phyloP scores from a whole-genome alignment of 2,329 filamentous ascomycete species.

The Aspergillus ibericus region DNA sequence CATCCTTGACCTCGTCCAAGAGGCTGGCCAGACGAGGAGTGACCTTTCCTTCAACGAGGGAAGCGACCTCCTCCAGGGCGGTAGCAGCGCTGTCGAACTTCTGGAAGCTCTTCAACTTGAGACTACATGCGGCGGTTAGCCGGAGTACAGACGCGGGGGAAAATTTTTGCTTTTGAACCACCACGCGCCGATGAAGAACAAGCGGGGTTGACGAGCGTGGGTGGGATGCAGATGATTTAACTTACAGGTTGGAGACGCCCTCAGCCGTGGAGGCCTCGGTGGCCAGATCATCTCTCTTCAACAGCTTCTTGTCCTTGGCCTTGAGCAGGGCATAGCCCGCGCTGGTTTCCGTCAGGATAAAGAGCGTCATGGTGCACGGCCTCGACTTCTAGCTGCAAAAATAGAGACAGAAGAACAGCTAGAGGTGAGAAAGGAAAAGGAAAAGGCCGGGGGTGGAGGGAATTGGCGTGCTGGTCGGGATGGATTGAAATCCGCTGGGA shows the following conservation, averaged over 20 bases:
- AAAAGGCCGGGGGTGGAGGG: constrained; percentile 22
- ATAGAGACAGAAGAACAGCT: constrained; percentile 19
- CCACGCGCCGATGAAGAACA: not conserved
- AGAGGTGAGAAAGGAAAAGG: constrained; percentile 24
- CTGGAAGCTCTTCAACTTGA: constrained; percentile 95
- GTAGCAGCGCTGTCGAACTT: constrained; percentile 94
- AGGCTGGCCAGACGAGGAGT: constrained; percentile 80
- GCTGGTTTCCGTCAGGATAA: constrained; percentile 91
- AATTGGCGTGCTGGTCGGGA: constrained; percentile 27
- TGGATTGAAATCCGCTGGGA: constrained; percentile 24
- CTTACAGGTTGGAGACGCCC: constrained; percentile 82
- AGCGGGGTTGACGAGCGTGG: not conserved
- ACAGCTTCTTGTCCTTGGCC: constrained; percentile 95
- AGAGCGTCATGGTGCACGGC: constrained; percentile 71
- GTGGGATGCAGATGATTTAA: constrained; percentile 24
- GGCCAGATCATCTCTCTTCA: constrained; percentile 80
- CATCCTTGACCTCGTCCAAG: constrained; percentile 87
- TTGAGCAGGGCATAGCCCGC: constrained; percentile 98
- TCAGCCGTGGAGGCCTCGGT: constrained; percentile 76
- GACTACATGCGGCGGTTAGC: constrained; percentile 50
- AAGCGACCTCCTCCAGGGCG: constrained; percentile 85
- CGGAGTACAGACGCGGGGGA: constrained; percentile 12
- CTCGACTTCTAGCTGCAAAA: constrained; percentile 29
- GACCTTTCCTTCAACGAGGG: constrained; percentile 90
- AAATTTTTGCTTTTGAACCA: constrained; percentile 26